These are phyloP conservation scores for Talaromyces sp. DNA, from an alignment of 2,329 filamentous ascomycete species.

Conservation along the genomic window DNA sequence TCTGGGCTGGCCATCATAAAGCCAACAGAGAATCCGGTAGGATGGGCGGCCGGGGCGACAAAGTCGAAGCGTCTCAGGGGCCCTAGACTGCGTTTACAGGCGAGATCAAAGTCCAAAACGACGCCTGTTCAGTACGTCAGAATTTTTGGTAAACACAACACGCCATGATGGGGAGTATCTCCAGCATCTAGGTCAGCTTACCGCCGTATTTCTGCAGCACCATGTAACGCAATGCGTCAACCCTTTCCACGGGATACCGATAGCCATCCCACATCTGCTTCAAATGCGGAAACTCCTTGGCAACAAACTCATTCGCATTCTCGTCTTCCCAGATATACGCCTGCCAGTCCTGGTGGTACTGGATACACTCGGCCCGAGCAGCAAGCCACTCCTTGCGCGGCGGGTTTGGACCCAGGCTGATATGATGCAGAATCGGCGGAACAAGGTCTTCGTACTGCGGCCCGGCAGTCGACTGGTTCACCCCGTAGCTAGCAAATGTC, in stretches of 20 bases:
- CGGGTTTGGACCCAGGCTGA: constrained; percentile 11
- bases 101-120: constrained; percentile 33
- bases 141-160: background rate
- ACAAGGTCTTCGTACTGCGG: constrained; percentile 6
- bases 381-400: constrained; percentile 15
- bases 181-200: background rate
- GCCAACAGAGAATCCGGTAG: constrained; percentile 37
- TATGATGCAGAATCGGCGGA: constrained; percentile 13
- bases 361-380: constrained; percentile 13
- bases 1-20: constrained; percentile 37
- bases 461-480: constrained; percentile 6
- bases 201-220: constrained; percentile 16
- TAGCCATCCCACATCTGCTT: constrained; percentile 15
- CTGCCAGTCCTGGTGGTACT: constrained; percentile 15
- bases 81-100: constrained; percentile 34
- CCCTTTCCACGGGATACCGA: constrained; percentile 16
- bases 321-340: constrained; percentile 14
- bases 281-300: constrained; percentile 14
- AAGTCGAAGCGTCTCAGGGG: constrained; percentile 38
- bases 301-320: constrained; percentile 12
- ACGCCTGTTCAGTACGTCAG: constrained; percentile 13
- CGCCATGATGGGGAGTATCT: background rate
- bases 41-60: constrained; percentile 37
- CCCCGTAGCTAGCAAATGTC: constrained; percentile 7
- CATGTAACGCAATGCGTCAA: constrained; percentile 20